These are phyloP conservation scores for Daedalea quercina DNA, from an alignment of 768 basidiomycete species.

Conservation along the genomic window DNA sequence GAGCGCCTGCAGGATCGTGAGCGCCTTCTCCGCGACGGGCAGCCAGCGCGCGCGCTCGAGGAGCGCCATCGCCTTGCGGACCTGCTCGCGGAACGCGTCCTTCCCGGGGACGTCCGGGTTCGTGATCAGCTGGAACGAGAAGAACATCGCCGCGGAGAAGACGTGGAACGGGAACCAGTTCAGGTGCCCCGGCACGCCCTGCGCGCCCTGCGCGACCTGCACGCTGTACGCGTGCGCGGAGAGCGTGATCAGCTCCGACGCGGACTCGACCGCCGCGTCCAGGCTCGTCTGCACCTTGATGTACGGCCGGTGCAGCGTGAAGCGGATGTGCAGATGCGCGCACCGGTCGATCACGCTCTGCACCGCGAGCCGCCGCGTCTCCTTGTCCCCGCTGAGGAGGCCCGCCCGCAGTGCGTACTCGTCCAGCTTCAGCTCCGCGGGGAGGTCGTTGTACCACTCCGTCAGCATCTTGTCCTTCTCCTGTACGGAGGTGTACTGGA, in stretches of 20 bases:
- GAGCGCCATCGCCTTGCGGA: too few relatives aligned
- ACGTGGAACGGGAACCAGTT: too few relatives aligned
- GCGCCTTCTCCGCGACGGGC: too few relatives aligned
- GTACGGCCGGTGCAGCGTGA: conserved; percentile 78
- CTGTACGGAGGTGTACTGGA: conserved; percentile 66
- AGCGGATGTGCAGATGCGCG: conserved; percentile 77
- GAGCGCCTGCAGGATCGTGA: too few relatives aligned
- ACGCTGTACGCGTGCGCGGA: conserved; percentile 74
- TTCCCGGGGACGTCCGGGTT: too few relatives aligned
- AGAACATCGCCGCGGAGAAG: too few relatives aligned
- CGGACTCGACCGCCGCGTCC: conserved; percentile 69
- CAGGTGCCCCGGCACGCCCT: too few relatives aligned
- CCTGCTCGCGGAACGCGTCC: too few relatives aligned
- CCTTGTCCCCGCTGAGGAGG: conserved; percentile 53
- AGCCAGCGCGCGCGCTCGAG: too few relatives aligned
- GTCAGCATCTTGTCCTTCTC: conserved; percentile 65
- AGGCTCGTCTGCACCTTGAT: conserved; percentile 43
- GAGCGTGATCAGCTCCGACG: conserved; percentile 73
- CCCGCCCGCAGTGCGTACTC: conserved; percentile 69
- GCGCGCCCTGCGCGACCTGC: too few relatives aligned
- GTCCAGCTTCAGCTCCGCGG: conserved; percentile 67
- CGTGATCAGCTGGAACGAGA: too few relatives aligned
- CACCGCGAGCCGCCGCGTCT: conserved; percentile 63
- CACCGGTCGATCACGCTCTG: conserved; percentile 78
- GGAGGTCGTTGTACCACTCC: conserved; percentile 75